Evolutionary conservation across 1,284 basidiomycete species (phyloP), one percentile per base, ranked within the genome.

Genomic region (Ceratobasidium papillatum): DNA sequence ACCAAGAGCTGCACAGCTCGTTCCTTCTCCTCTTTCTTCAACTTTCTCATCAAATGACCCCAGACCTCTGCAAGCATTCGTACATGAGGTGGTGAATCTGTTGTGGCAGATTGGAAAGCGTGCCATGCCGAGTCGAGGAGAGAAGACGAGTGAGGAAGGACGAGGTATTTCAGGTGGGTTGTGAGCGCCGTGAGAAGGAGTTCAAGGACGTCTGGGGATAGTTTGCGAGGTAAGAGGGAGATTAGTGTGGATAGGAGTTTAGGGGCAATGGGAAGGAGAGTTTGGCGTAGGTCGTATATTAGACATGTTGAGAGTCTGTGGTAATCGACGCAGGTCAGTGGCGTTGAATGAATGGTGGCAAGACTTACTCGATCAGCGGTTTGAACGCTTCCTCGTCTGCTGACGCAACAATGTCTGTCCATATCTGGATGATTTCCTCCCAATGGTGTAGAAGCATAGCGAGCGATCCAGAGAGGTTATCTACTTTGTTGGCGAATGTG

Each of bases 381-480:
- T 84, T 86, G 75, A 92, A 78, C 0, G 87, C 90, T 79, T 94
- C 91, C 78, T 93, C 89, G 14, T 78, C 79, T 51, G 86, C 84
- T 45, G 68, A 32, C 25, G 32, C 19, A 7, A 91, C 79, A 0
- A 87, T 86, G 9, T 80, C 82, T 17, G 86, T 78, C 93, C 93
- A 94, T 2, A 89, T 76, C 0, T 85, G 83, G 12, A 90, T 83
- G 3, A 96, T 86, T 17, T 90, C 86, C 71, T 84, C 84, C 86
- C 92, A 92, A 80, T 96, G 92, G 79, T 93, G 91, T 11, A 97
- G 83, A 1, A 95, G 87, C 59, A 95, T 84, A 0, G 94, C 90
- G 84, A 96, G 89, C 0, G 92, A 94, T 1, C 88, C 86, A 0
- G 92, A 90, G 32, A 95, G 84, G 0, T 87, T 83, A 47, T 87